These are phyloP conservation scores for Sclerotinia nivalis DNA, from an alignment of 2,329 filamentous ascomycete genomes.

Conservation along the genomic window DNA sequence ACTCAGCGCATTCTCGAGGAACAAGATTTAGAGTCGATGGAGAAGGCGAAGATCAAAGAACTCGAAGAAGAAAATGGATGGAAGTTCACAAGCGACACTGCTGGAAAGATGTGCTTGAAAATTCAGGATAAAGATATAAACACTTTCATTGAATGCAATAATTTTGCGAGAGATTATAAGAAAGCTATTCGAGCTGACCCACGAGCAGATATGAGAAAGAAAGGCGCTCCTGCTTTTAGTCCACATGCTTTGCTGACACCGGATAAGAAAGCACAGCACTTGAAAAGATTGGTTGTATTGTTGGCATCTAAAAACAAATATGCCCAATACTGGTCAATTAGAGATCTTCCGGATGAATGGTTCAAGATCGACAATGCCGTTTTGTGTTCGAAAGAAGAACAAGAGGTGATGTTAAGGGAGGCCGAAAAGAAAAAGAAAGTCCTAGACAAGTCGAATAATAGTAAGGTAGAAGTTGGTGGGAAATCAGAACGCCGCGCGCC, in stretches of 20 bases:
- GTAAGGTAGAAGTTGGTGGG: neutral
- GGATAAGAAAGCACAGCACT: neutral
- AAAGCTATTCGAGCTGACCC: neutral
- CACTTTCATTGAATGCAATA: neutral
- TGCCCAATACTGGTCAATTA: neutral
- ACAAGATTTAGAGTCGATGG: neutral
- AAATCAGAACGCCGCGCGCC: neutral
- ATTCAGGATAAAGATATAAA: neutral
- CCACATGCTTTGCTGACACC: neutral
- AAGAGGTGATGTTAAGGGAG: neutral
- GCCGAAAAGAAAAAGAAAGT: neutral
- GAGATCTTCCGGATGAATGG: neutral
- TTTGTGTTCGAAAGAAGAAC: neutral
- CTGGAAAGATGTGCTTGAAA: neutral
- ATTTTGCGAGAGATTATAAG: slow-evolving; percentile 1
- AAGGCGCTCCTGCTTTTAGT: neutral
- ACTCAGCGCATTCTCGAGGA: neutral
- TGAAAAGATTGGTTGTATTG: neutral
- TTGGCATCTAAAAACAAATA: neutral
- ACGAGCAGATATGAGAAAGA: neutral
- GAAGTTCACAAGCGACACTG: neutral
- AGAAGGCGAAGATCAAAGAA: neutral
- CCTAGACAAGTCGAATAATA: neutral
- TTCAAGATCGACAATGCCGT: neutral
- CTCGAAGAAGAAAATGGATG: neutral